Percentiles rank a stretch among this genome's conserved stretches.
phyloP scores from a whole-genome alignment of 306 rosid genomes.

The Quercus berberidifolia region DNA sequence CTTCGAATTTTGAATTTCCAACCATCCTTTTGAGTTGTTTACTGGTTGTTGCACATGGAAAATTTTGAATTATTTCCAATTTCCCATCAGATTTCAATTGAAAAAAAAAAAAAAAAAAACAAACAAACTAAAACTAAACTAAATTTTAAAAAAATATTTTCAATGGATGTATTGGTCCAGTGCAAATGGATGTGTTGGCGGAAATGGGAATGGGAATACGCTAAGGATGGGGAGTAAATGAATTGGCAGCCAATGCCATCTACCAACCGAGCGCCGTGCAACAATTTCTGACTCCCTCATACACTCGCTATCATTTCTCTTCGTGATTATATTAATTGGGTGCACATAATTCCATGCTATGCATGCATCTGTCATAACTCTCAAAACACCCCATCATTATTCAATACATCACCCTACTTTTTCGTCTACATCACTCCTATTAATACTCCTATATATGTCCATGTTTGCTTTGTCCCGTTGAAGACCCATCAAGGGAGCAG shows the following conservation, averaged over 20 bases:
- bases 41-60: too few relatives aligned
- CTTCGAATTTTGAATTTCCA: too few relatives aligned
- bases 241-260: slow-evolving; percentile 24
- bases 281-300: slow-evolving; percentile 14
- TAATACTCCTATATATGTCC: background rate
- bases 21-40: too few relatives aligned
- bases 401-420: slow-evolving; percentile 17
- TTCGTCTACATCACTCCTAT: slow-evolving; percentile 2
- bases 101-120: too few relatives aligned
- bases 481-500: slow-evolving; percentile 12
- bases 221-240: background rate
- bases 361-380: slow-evolving; percentile 19
- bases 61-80: too few relatives aligned
- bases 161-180: too few relatives aligned
- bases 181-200: too few relatives aligned
- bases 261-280: background rate
- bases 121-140: too few relatives aligned
- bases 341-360: slow-evolving; percentile 21
- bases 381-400: slow-evolving; percentile 5
- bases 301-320: background rate
- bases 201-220: too few relatives aligned
- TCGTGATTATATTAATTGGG: slow-evolving; percentile 24
- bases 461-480: slow-evolving; percentile 21
- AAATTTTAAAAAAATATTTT: too few relatives aligned
- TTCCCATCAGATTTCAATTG: too few relatives aligned